phyloP scores from a whole-genome alignment of 768 basidiomycete genomes.

The Stropharia rugosoannulata region DNA sequence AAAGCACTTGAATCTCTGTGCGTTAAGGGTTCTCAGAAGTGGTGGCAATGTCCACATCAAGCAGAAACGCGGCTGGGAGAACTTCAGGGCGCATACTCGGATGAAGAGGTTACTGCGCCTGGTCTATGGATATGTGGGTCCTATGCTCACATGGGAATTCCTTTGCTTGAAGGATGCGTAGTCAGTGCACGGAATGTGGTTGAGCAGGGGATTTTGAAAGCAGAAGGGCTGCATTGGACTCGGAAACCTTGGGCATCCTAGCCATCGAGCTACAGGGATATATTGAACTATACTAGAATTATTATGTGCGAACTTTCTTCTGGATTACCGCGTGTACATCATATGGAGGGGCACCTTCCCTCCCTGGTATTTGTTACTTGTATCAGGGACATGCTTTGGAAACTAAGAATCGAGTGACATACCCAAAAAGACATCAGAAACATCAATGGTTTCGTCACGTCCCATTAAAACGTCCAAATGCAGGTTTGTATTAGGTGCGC shows the following conservation, averaged over 20 bases:
- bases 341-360: constrained; percentile 46
- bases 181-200: constrained; percentile 63
- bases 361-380: constrained; percentile 37
- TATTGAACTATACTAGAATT: constrained; percentile 10
- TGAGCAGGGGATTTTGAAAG: constrained; percentile 38
- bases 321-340: constrained; percentile 71
- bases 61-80: constrained; percentile 39
- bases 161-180: constrained; percentile 79
- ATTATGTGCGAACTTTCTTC: constrained; percentile 50
- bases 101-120: constrained; percentile 28
- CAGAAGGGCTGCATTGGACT: constrained; percentile 30
- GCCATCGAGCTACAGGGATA: constrained; percentile 1
- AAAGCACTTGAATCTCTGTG: constrained; percentile 48
- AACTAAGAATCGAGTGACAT: constrained; percentile 18
- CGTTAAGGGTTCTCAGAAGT: constrained; percentile 29
- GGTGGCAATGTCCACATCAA: constrained; percentile 45
- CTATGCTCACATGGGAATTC: constrained; percentile 71
- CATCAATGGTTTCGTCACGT: constrained; percentile 80
- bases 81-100: constrained; percentile 50
- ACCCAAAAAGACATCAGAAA: constrained; percentile 81
- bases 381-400: neutral
- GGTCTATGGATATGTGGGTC: constrained; percentile 74
- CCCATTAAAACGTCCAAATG: constrained; percentile 94
- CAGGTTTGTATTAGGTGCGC: constrained; percentile 68
- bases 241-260: constrained; percentile 21